Percentiles rank a stretch among this genome's conserved stretches.
These are phyloP conservation scores for Penicillium paradoxum DNA, from an alignment of 495 filamentous ascomycete species.

Conservation along the genomic window DNA sequence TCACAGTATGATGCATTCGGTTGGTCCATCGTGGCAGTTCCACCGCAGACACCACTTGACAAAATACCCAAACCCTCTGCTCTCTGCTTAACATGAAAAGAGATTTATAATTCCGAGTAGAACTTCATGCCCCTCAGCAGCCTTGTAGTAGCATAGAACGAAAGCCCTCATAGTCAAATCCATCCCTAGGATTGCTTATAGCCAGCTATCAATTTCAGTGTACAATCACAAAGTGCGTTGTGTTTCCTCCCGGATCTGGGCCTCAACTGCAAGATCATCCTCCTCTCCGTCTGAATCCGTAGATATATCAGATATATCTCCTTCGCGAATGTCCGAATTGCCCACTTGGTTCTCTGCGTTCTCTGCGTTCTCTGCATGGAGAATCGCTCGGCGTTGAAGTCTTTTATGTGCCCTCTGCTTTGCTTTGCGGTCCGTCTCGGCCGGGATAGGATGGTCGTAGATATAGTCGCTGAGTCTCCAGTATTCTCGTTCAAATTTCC, in stretches of 20 bases:
- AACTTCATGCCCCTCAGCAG: conserved; percentile 15
- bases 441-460: neutral
- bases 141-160: neutral
- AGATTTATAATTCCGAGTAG: conserved; percentile 27
- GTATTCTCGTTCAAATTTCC: neutral
- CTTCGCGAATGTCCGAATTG: no score
- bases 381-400: neutral
- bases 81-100: no score
- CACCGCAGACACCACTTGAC: conserved; percentile 27
- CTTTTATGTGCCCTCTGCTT: neutral
- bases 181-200: neutral
- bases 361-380: neutral
- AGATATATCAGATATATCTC: no score
- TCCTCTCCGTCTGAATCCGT: neutral
- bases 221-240: neutral
- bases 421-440: neutral
- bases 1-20: conserved; percentile 25
- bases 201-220: neutral
- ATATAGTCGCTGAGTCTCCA: neutral
- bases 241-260: neutral
- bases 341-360: no score
- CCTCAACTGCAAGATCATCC: neutral
- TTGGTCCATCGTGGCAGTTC: conserved; percentile 21
- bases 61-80: conserved; percentile 26
- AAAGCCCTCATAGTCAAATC: neutral